phyloP scores from a whole-genome alignment of 2,329 filamentous ascomycete genomes.

The Thelonectria discophora region DNA sequence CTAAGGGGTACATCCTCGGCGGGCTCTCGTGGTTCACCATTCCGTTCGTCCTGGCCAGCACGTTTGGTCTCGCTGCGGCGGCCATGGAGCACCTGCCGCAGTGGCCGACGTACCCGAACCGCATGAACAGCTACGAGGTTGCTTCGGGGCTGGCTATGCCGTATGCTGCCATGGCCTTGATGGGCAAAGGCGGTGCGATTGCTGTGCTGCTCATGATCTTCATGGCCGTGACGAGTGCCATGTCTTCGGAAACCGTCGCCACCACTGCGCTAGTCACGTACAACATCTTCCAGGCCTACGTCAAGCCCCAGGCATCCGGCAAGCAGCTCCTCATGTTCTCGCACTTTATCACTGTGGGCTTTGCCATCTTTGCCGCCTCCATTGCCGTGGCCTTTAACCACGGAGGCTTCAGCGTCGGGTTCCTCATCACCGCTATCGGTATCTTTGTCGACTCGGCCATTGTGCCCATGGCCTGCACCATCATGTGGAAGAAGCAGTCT shows the following conservation, averaged over 20 bases:
- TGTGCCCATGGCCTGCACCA: slow-evolving; percentile 77
- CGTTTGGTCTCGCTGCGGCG: slow-evolving; percentile 81
- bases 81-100: slow-evolving; percentile 76
- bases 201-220: slow-evolving; percentile 82
- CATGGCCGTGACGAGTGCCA: slow-evolving; percentile 61
- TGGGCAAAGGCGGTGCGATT: slow-evolving; percentile 79
- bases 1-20: slow-evolving; percentile 86
- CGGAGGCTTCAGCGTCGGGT: slow-evolving; percentile 80
- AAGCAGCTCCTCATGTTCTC: slow-evolving; percentile 56
- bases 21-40: slow-evolving; percentile 89
- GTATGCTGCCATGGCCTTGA: slow-evolving; percentile 79
- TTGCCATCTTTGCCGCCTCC: slow-evolving; percentile 79
- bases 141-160: slow-evolving; percentile 82
- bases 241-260: slow-evolving; percentile 21
- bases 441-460: slow-evolving; percentile 84
- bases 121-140: slow-evolving; percentile 76
- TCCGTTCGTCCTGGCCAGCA: slow-evolving; percentile 83
- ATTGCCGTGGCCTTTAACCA: slow-evolving; percentile 78
- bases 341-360: slow-evolving; percentile 81
- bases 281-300: slow-evolving; percentile 21
- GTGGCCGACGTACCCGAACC: slow-evolving; percentile 75
- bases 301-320: slow-evolving; percentile 8
- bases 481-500: slow-evolving; percentile 81
- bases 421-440: slow-evolving; percentile 76
- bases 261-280: slow-evolving; percentile 17